Percentiles rank a stretch among this genome's conserved stretches.
Conservation (phyloP, 768 basidiomycete genomes). For the Artomyces pyxidatus region DNA sequence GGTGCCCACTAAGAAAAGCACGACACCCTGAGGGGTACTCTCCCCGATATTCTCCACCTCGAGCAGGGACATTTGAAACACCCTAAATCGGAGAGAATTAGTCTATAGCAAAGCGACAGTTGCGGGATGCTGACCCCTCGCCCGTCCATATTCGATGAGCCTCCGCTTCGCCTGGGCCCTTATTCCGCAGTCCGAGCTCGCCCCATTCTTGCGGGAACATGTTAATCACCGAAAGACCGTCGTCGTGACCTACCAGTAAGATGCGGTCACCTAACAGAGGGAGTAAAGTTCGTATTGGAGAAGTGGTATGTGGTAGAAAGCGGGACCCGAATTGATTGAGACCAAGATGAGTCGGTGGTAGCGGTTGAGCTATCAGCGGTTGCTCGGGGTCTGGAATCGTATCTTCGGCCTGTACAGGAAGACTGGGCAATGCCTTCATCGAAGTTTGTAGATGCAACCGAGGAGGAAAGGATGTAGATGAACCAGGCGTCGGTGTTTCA, state of each 20-base stretch:
- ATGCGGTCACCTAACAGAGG: slow-evolving; percentile 58
- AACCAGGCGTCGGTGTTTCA: not conserved
- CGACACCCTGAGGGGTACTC: slow-evolving; percentile 60
- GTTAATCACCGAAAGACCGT: slow-evolving; percentile 75
- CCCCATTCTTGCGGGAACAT: slow-evolving; percentile 73
- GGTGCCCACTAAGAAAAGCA: slow-evolving; percentile 67
- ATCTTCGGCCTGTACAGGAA: slow-evolving; percentile 13
- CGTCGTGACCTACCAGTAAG: slow-evolving; percentile 72
- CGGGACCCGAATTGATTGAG: slow-evolving; percentile 78
- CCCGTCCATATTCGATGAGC: slow-evolving; percentile 65
- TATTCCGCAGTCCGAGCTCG: slow-evolving; percentile 30
- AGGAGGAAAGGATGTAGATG: slow-evolving; percentile 1
- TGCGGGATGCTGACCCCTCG: slow-evolving; percentile 49
- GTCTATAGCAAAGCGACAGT: not conserved
- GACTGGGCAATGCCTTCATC: slow-evolving; percentile 2
- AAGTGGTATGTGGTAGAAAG: slow-evolving; percentile 73
- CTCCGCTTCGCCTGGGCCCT: slow-evolving; percentile 67
- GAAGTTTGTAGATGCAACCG: not conserved
- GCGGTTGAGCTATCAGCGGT: slow-evolving; percentile 40
- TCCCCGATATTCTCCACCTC: slow-evolving; percentile 55
- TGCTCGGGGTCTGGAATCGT: slow-evolving; percentile 16
- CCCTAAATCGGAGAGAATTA: slow-evolving; percentile 31
- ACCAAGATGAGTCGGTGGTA: slow-evolving; percentile 56
- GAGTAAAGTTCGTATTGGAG: slow-evolving; percentile 67
- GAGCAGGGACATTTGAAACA: slow-evolving; percentile 70